Base-by-base conservation (phyloP, 768 basidiomycete genomes). In the Infundibulicybe gibba region DNA sequence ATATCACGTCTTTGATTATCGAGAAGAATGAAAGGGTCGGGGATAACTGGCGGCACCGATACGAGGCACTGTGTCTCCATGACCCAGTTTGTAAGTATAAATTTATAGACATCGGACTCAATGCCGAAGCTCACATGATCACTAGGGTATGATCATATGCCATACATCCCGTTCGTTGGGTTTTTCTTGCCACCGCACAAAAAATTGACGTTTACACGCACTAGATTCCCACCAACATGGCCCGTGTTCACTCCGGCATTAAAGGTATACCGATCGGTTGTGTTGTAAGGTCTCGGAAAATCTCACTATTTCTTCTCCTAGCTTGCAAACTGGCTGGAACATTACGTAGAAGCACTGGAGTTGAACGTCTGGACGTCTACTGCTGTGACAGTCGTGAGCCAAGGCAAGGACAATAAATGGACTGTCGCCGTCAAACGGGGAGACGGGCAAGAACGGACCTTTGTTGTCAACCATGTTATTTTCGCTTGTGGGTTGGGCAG, bases 321-420 rank as follows among this genome's bases (percentile, higher is more conserved):
- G 74, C 61, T 87, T 12, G 85, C 83, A n/a, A n/a, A n/a, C n/a
- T n/a, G n/a, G n/a, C n/a, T n/a, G n/a, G n/a, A n/a, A n/a, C n/a
- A n/a, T n/a, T 87, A 85, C 56, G 81, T 79, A 1, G 70, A 77
- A 9, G 56, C 69, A 2, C 61, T 86, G 47, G 85, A 85, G 50
- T 64, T 87, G 44, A 79, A 83, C 53, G 72, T 81, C 4, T 85
- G 84, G 84, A 79, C 74, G n/a, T 76, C 71, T 0, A 68, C 76
- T 0, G 56, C 51, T 2, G 72, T 69, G 4, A 49, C 59, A 1
- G 62, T 54, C 8, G 70, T 68, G 20, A 61, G 55, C 19, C 67
- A 68, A 40, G 69, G 69, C 38, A 50, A 58, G 3, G 46, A 53
- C 1, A 61, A 60, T 1, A 65, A 61, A 40, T 82, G 78, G 78